Base-by-base conservation (phyloP, 768 basidiomycete species). In the Pisolithus orientalis region DNA sequence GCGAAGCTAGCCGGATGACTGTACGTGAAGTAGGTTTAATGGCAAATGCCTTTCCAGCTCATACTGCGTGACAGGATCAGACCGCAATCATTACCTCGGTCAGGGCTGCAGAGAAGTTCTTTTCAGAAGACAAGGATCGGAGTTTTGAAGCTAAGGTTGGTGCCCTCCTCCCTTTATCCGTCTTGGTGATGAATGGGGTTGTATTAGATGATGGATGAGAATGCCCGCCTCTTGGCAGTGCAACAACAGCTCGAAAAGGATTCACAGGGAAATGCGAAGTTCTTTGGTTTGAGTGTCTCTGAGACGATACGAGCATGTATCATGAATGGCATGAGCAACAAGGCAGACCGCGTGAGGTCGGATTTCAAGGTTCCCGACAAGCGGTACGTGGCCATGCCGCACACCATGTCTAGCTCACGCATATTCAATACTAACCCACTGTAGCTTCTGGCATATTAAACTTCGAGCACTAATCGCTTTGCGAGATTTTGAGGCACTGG, bases 351-450 rank as follows among this genome's bases (percentile, higher is more conserved):
- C 62, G 68, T 95, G 54, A 85, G 87, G 64, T 74, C 76, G 1
- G 95, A 97, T 57, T 98, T 92, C 75, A 94, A 89, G 64, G 90
- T 99, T 1, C 82, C 93, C 1, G 96, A 98, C 64, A 98, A 94
- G 72, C 77, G 95, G 94, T 93, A 49, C 28, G 79, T 62, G 31
- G 13, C 13, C 14, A 7, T 3, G 14, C 6, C 37, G 25, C 1
- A 3, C 52, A 42, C 29, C 50, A 24, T 21, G 24, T 4, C n/a
- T 47, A 27, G 25, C 47, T 8, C 6, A 13, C 16, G 47, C 34
- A 50, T 38, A 37, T 13, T 16, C 28, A 16, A 29, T 39, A 16
- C 21, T 21, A 21, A 21, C 32, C 21, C 8, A 49, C 5, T 44
- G 44, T 29, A 96, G 94, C 45, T 98, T 92, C 70, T 98, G 94